Percentiles rank a stretch among this genome's conserved stretches.
Evolutionary conservation across 2,329 filamentous ascomycete genomes (phyloP).

Genomic region (Alternaria tenuissima): DNA sequence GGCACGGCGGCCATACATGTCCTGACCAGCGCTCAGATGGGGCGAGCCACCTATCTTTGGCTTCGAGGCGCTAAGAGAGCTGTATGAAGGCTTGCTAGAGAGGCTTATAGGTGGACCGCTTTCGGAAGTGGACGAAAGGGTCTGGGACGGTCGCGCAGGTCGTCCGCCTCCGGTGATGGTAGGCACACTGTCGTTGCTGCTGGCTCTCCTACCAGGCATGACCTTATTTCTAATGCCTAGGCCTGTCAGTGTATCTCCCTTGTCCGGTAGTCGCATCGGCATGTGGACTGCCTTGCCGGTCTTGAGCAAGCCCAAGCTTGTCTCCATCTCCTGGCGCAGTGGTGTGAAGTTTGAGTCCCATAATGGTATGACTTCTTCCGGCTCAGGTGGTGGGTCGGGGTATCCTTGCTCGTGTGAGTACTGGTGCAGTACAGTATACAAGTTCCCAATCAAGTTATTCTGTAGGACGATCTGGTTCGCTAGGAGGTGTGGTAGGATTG

Average conservation of each 20-base stretch:
- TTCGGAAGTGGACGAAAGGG: slow-evolving; percentile 36
- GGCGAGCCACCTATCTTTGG: slow-evolving; percentile 47
- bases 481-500: slow-evolving; percentile 76
- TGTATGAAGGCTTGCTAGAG: slow-evolving; percentile 46
- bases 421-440: slow-evolving; percentile 78
- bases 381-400: slow-evolving; percentile 74
- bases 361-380: slow-evolving; percentile 72
- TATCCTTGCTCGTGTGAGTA: slow-evolving; percentile 75
- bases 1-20: slow-evolving; percentile 40
- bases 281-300: slow-evolving; percentile 72
- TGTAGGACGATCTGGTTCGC: slow-evolving; percentile 77
- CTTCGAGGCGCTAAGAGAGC: slow-evolving; percentile 44
- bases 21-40: slow-evolving; percentile 42
- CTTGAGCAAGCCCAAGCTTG: slow-evolving; percentile 66
- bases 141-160: slow-evolving; percentile 38
- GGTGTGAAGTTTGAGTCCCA: slow-evolving; percentile 72
- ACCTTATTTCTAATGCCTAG: slow-evolving; percentile 58
- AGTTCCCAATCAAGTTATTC: slow-evolving; percentile 77
- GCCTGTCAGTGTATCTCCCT: slow-evolving; percentile 56
- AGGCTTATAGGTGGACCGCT: slow-evolving; percentile 44
- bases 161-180: slow-evolving; percentile 32
- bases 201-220: slow-evolving; percentile 38
- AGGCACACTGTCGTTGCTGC: slow-evolving; percentile 49
- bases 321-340: slow-evolving; percentile 72
- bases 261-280: slow-evolving; percentile 60